phyloP scores from a whole-genome alignment of 768 basidiomycete genomes.

The Cantharellus anzutake region DNA sequence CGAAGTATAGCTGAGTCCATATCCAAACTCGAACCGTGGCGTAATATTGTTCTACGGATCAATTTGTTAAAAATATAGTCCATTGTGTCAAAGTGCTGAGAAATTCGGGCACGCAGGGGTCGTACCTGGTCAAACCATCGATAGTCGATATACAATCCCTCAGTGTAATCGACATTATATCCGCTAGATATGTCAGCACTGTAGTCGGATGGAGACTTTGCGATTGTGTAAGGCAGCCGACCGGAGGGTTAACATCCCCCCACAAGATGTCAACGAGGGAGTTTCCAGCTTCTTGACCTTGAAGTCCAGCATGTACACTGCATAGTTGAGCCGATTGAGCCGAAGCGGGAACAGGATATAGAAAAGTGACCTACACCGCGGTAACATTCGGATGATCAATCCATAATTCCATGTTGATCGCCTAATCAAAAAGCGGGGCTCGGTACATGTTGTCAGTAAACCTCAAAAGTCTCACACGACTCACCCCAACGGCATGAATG shows the following conservation, averaged over 20 bases:
- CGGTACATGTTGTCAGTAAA: not conserved
- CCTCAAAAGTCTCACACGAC: not conserved
- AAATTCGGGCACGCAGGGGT: not conserved
- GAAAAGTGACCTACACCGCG: slow-evolving; percentile 30
- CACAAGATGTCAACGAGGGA: slow-evolving; percentile 55
- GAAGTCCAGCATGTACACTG: slow-evolving; percentile 33
- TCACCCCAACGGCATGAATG: slow-evolving; percentile 49
- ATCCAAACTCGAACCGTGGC: slow-evolving; percentile 32
- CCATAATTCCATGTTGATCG: slow-evolving; percentile 50
- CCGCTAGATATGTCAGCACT: slow-evolving; percentile 14
- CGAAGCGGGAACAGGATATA: slow-evolving; percentile 10
- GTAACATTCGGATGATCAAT: slow-evolving; percentile 48
- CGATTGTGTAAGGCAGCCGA: slow-evolving; percentile 23
- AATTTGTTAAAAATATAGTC: not conserved
- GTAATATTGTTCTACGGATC: slow-evolving; percentile 18
- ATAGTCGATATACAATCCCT: slow-evolving; percentile 41
- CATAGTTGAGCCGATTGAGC: slow-evolving; percentile 11
- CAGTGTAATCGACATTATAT: slow-evolving; percentile 50
- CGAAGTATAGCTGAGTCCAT: slow-evolving; percentile 35
- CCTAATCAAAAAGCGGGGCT: slow-evolving; percentile 11
- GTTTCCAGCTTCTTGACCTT: slow-evolving; percentile 57
- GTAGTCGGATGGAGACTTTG: slow-evolving; percentile 19
- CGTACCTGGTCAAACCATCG: slow-evolving; percentile 32
- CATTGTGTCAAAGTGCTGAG: not conserved
- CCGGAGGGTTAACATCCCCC: slow-evolving; percentile 52